Base-by-base conservation (phyloP, 305 asterid genomes). In the Petunia hybrid region DNA sequence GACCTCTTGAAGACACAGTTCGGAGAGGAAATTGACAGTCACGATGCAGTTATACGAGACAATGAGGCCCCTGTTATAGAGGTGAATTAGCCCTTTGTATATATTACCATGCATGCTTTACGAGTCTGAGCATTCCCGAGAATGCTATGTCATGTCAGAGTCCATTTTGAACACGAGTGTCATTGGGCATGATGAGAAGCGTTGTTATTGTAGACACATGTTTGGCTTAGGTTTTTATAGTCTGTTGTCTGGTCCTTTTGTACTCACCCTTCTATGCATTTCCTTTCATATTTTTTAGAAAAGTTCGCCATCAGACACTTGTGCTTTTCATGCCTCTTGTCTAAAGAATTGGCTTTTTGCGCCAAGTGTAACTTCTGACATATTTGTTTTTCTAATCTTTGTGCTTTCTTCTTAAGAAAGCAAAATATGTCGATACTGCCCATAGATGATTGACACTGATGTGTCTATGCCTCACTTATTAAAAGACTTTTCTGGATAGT, bases 11-110 rank as follows among this genome's bases (percentile, higher is more conserved):
- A 95, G 92, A 95, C 95, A 9, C 91, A 92, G 84, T 95, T 94
- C 79, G 98, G 99, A 41, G 71, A 88, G 85, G 99, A 95, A 89
- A 95, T 95, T 82, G 99, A 95, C 82, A 84, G 94, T 61, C 99
- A 95, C 76, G 99, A 95, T 89, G 97, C 93, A 45, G 97, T 95
- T 77, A 91, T 95, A 82, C 91, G 99, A 88, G 97, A 95, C 87
- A 95, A 94, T 80, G 99, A 95, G 88, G 99, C 98, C 77, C 99
- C 98, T 53, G 98, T 95, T 83, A 94, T 91, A 85, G 89, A 91
- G 97, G 99, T 95, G 87, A 79, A 39, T 6, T 43, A 31, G 43
- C 41, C 22, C 43, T 69, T 71, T 35, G n/a, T 51, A 22, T 22
- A 22, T 22, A 22, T 22, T 22, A 22, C 62, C 14, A 8, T 4